phyloP scores from a whole-genome alignment of 2,329 filamentous ascomycete genomes.

The Albifimbria verrucaria region DNA sequence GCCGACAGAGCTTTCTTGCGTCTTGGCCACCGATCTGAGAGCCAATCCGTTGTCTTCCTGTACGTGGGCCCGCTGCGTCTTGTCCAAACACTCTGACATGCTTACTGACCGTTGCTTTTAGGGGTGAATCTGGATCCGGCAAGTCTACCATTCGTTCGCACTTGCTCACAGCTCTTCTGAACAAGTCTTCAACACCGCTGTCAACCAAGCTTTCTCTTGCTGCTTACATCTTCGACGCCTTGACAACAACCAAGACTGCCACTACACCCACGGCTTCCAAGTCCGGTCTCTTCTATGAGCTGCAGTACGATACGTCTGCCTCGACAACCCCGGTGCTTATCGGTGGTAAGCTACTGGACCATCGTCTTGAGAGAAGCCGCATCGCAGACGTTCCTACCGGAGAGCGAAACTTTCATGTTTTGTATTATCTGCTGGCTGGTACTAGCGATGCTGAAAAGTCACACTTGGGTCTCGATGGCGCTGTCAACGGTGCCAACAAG shows the following conservation, averaged over 20 bases:
- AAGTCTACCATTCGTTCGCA: constrained; percentile 95
- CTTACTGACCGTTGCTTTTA: constrained; percentile 35
- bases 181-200: constrained; percentile 86
- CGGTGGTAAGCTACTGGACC: constrained; percentile 91
- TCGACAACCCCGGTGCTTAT: constrained; percentile 83
- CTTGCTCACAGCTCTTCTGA: constrained; percentile 78
- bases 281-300: constrained; percentile 89
- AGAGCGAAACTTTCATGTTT: constrained; percentile 91
- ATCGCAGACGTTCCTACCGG: constrained; percentile 91
- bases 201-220: constrained; percentile 92
- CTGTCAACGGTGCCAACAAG: constrained; percentile 58
- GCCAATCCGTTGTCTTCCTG: constrained; percentile 91
- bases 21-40: constrained; percentile 84
- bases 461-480: constrained; percentile 66
- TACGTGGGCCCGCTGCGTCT: constrained; percentile 47
- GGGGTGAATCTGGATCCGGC: constrained; percentile 91
- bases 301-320: constrained; percentile 91
- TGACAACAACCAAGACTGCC: constrained; percentile 95
- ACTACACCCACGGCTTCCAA: constrained; percentile 96
- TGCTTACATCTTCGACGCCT: constrained; percentile 90
- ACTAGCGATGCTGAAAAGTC: constrained; percentile 87
- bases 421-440: constrained; percentile 93
- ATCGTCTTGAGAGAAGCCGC: constrained; percentile 86
- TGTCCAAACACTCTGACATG: background rate
- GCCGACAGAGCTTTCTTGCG: constrained; percentile 82